phyloP scores from a whole-genome alignment of 352 stramenopile species.

The Plasmopara viticola region DNA sequence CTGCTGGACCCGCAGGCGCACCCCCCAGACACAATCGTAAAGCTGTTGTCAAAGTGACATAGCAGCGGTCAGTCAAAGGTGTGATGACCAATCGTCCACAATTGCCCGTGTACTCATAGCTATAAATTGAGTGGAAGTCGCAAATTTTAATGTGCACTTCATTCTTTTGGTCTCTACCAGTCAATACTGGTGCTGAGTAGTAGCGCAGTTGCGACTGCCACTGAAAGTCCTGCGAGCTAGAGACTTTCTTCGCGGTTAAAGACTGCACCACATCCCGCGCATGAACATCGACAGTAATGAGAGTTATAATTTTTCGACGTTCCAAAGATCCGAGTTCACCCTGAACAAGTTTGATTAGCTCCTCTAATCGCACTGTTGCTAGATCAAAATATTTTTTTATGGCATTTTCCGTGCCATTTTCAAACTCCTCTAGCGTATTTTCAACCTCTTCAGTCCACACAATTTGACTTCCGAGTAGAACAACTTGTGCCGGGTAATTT shows the following conservation, averaged over 20 bases:
- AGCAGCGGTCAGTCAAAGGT: slow-evolving; percentile 77
- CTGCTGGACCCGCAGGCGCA: slow-evolving; percentile 68
- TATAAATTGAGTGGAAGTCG: slow-evolving; percentile 90
- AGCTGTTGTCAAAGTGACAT: slow-evolving; percentile 80
- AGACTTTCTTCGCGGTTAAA: slow-evolving; percentile 90
- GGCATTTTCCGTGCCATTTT: slow-evolving; percentile 92
- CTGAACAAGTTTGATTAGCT: slow-evolving; percentile 92
- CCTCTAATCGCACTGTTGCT: slow-evolving; percentile 86
- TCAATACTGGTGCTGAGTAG: slow-evolving; percentile 67
- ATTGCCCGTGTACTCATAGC: slow-evolving; percentile 96
- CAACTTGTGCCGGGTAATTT: slow-evolving; percentile 79
- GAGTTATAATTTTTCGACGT: slow-evolving; percentile 93
- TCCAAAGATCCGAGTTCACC: slow-evolving; percentile 56
- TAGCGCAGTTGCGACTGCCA: slow-evolving; percentile 96
- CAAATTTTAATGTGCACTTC: slow-evolving; percentile 88
- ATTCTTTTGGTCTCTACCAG: slow-evolving; percentile 29
- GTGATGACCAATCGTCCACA: slow-evolving; percentile 84
- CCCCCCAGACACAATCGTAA: slow-evolving; percentile 72
- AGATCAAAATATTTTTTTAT: slow-evolving; percentile 93
- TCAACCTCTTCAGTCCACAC: slow-evolving; percentile 92
- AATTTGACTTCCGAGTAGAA: slow-evolving; percentile 89
- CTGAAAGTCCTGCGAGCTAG: slow-evolving; percentile 87
- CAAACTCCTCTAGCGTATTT: slow-evolving; percentile 89
- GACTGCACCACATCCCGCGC: slow-evolving; percentile 92
- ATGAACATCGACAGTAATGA: slow-evolving; percentile 97